Evolutionary conservation across 2,329 filamentous ascomycete genomes (phyloP).

Genomic region (Colletotrichum sp.): DNA sequence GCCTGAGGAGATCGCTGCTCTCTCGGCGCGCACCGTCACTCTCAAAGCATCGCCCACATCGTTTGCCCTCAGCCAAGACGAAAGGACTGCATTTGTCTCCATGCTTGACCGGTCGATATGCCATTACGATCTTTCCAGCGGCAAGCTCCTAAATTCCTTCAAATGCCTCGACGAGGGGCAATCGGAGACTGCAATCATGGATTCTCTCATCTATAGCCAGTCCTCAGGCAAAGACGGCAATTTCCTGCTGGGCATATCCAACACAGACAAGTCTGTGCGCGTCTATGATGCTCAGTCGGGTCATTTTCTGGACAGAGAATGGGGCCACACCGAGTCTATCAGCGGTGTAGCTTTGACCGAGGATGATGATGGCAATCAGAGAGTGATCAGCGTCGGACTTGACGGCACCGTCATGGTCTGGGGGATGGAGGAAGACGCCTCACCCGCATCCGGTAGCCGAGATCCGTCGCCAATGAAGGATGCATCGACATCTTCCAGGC

Average conservation of each 20-base stretch:
- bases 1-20: conserved; percentile 72
- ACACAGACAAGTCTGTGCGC: conserved; percentile 93
- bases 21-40: conserved; percentile 78
- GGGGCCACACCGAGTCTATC: conserved; percentile 94
- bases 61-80: conserved; percentile 73
- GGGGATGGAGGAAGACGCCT: conserved; percentile 57
- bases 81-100: conserved; percentile 62
- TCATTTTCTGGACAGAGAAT: conserved; percentile 82
- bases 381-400: conserved; percentile 75
- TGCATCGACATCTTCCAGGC: conserved; percentile 58
- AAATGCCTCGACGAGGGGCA: conserved; percentile 83
- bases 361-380: conserved; percentile 57
- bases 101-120: conserved; percentile 65
- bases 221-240: conserved; percentile 60
- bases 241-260: conserved; percentile 85
- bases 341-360: conserved; percentile 81
- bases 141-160: conserved; percentile 75
- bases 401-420: conserved; percentile 88
- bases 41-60: conserved; percentile 88
- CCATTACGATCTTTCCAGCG: conserved; percentile 68
- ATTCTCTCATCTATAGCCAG: conserved; percentile 72
- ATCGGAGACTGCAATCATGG: conserved; percentile 81
- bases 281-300: conserved; percentile 84
- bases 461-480: conserved; percentile 62
- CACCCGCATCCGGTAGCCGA: conserved; percentile 45